Evolutionary conservation across 768 basidiomycete genomes (phyloP).

Genomic region (Rhodotorula babjevae): DNA sequence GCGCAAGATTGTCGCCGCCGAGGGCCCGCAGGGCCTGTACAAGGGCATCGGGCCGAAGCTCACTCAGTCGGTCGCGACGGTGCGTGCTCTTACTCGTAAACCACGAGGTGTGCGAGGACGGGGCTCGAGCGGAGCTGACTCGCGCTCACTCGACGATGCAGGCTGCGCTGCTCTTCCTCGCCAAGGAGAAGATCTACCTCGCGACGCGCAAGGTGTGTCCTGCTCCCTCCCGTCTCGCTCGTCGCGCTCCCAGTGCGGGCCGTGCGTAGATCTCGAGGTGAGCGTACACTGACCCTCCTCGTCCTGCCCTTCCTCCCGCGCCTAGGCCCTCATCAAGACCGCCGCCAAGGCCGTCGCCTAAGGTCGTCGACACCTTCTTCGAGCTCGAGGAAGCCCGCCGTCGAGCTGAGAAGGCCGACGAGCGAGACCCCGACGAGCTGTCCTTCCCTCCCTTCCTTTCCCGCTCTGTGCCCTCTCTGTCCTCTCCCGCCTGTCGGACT

Average conservation of each 20-base stretch:
- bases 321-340: background rate
- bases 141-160: background rate
- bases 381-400: no score
- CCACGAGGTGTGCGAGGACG: no score
- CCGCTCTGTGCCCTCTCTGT: no score
- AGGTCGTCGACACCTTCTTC: no score
- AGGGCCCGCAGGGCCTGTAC: constrained; percentile 79
- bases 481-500: no score
- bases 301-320: background rate
- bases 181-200: constrained; percentile 64
- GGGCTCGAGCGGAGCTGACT: background rate
- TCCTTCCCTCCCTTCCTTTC: no score
- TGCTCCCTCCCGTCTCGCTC: no score
- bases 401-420: background rate
- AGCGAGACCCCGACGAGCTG: no score
- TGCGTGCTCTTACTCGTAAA: background rate
- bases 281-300: background rate
- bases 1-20: constrained; percentile 68
- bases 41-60: constrained; percentile 83
- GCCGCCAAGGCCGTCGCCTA: background rate
- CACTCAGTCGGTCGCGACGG: constrained; percentile 34
- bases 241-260: no score
- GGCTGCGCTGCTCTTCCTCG: constrained; percentile 77
- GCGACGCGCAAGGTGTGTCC: constrained; percentile 45
- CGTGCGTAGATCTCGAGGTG: no score